Percentiles rank a stretch among this genome's conserved stretches.
Conservation (phyloP, 768 basidiomycete genomes). For the Tulasnella sp. region DNA sequence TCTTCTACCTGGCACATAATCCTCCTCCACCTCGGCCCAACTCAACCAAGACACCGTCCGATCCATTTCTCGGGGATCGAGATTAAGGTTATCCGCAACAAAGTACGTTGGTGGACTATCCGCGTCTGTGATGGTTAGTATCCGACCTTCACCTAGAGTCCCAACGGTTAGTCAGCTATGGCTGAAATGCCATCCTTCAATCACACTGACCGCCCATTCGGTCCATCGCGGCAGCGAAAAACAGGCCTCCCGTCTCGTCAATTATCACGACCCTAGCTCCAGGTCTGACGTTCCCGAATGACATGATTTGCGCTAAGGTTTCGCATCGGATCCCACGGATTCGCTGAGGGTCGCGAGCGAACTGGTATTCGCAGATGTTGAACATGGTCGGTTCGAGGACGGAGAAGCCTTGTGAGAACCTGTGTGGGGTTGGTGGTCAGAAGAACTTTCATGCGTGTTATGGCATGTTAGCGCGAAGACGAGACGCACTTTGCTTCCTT, state of each 20-base stretch:
- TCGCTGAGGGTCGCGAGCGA: constrained; percentile 62
- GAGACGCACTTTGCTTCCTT: constrained; percentile 85
- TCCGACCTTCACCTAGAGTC: constrained; percentile 55
- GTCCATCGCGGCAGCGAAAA: constrained; percentile 77
- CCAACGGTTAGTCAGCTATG: neutral
- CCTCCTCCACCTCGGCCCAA: constrained; percentile 80
- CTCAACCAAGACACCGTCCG: constrained; percentile 60
- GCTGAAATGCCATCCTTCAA: neutral
- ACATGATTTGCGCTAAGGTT: constrained; percentile 79
- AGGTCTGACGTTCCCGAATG: constrained; percentile 68
- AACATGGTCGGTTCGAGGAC: constrained; percentile 78
- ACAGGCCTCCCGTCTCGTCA: constrained; percentile 82
- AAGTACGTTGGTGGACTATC: constrained; percentile 92
- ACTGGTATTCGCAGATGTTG: constrained; percentile 86
- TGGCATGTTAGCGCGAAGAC: neutral
- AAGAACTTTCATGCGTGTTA: neutral
- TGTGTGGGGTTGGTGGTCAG: constrained; percentile 25
- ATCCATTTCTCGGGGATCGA: constrained; percentile 42
- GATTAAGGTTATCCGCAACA: constrained; percentile 77
- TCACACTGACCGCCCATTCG: constrained; percentile 63
- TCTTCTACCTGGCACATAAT: constrained; percentile 64
- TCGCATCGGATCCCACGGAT: constrained; percentile 81
- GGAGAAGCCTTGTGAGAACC: constrained; percentile 78
- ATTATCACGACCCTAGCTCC: constrained; percentile 82
- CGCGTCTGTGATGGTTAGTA: constrained; percentile 76